These are phyloP conservation scores for Vitis rotundifolia DNA, from an alignment of 164 flowering plant genomes.

Conservation along the genomic window DNA sequence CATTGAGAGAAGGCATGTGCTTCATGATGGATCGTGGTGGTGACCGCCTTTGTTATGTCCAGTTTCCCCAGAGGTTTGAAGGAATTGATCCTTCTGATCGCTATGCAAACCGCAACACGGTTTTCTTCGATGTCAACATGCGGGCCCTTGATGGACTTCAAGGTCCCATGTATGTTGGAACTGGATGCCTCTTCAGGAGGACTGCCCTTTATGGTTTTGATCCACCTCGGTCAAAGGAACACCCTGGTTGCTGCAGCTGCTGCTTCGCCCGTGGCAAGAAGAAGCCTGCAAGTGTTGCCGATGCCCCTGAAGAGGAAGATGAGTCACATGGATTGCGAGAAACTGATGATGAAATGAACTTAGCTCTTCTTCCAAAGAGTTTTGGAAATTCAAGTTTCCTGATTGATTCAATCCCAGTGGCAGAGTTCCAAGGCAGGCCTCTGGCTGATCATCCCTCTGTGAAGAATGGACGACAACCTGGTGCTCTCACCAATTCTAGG, in stretches of 20 bases:
- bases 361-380: slow-evolving; percentile 55
- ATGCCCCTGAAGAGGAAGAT: slow-evolving; percentile 20
- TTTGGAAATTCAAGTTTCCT: slow-evolving; percentile 82
- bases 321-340: slow-evolving; percentile 38
- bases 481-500: slow-evolving; percentile 67
- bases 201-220: slow-evolving; percentile 85
- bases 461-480: slow-evolving; percentile 76
- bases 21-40: slow-evolving; percentile 96
- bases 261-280: slow-evolving; percentile 41
- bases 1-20: slow-evolving; percentile 88
- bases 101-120: slow-evolving; percentile 87
- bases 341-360: slow-evolving; percentile 52
- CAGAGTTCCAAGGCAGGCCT: slow-evolving; percentile 87
- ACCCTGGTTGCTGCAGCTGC: slow-evolving; percentile 43
- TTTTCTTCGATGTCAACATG: slow-evolving; percentile 90
- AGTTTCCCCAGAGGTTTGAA: slow-evolving; percentile 89
- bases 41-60: slow-evolving; percentile 73
- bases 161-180: slow-evolving; percentile 93
- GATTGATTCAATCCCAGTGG: slow-evolving; percentile 74
- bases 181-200: slow-evolving; percentile 91
- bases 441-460: slow-evolving; percentile 77
- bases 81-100: slow-evolving; percentile 92
- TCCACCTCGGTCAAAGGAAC: slow-evolving; percentile 60
- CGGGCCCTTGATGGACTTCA: slow-evolving; percentile 92
- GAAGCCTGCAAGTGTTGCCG: slow-evolving; percentile 21